Percentiles rank a stretch among this genome's conserved stretches.
Evolutionary conservation across 2,329 filamentous ascomycete species (phyloP).

Genomic region (Fusarium solani-melongenae): DNA sequence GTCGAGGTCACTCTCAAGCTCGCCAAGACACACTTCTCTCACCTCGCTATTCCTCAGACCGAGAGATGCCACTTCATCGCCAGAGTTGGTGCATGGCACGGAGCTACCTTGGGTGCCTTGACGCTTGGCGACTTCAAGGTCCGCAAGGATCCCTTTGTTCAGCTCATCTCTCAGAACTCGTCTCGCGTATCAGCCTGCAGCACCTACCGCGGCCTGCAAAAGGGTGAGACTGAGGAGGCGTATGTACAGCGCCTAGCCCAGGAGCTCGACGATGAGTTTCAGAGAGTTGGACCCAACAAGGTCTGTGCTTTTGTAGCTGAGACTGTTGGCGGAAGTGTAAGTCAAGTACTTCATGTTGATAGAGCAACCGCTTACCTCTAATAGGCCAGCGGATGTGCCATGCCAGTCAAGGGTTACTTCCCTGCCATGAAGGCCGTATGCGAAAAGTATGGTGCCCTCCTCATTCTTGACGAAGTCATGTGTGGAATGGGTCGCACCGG

Average conservation of each 20-base stretch:
- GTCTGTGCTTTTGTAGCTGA: slow-evolving; percentile 63
- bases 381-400: slow-evolving; percentile 35
- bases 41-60: slow-evolving; percentile 27
- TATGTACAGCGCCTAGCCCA: slow-evolving; percentile 54
- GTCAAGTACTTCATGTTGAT: not conserved
- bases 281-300: slow-evolving; percentile 56
- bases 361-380: too few relatives aligned
- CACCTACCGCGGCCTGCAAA: slow-evolving; percentile 34
- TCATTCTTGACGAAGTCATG: slow-evolving; percentile 75
- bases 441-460: slow-evolving; percentile 63
- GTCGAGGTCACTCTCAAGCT: slow-evolving; percentile 37
- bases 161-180: slow-evolving; percentile 27
- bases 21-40: slow-evolving; percentile 32
- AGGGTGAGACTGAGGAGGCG: slow-evolving; percentile 50
- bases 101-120: slow-evolving; percentile 31
- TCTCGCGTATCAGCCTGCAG: slow-evolving; percentile 29
- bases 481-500: slow-evolving; percentile 73
- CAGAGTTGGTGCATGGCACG: slow-evolving; percentile 30
- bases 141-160: slow-evolving; percentile 33
- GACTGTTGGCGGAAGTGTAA: slow-evolving; percentile 50
- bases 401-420: slow-evolving; percentile 59
- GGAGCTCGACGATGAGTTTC: slow-evolving; percentile 61
- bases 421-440: slow-evolving; percentile 64
- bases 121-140: slow-evolving; percentile 35
- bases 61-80: slow-evolving; percentile 35